phyloP scores from a whole-genome alignment of 805 yeast species.

The Starmera caribaea region DNA sequence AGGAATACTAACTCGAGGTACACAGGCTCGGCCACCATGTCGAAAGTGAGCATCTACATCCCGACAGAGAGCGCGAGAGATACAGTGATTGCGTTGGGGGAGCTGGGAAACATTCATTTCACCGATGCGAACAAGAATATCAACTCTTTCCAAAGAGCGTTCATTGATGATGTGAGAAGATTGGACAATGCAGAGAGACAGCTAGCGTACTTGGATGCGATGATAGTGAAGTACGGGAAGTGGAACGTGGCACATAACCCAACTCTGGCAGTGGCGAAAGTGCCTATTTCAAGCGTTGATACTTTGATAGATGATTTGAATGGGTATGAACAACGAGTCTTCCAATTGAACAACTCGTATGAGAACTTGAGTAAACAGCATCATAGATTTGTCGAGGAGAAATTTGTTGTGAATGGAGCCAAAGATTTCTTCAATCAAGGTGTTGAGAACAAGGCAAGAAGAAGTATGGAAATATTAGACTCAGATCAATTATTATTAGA shows the following conservation, averaged over 20 bases:
- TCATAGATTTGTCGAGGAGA: conserved; percentile 58
- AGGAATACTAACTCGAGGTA: conserved; percentile 3
- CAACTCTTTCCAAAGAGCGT: conserved; percentile 80
- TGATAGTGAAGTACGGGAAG: conserved; percentile 38
- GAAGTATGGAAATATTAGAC: conserved; percentile 26
- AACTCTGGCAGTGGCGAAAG: conserved; percentile 11
- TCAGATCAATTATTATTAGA: conserved; percentile 29
- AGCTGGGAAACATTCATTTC: conserved; percentile 77
- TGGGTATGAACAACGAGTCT: conserved; percentile 63
- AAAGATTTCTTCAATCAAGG: conserved; percentile 36
- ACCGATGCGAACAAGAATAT: conserved; percentile 78
- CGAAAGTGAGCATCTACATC: conserved; percentile 81
- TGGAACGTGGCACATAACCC: conserved; percentile 26
- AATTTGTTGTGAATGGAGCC: conserved; percentile 47
- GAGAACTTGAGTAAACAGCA: conserved; percentile 55
- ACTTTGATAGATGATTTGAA: conserved; percentile 54
- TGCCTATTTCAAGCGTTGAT: conserved; percentile 44
- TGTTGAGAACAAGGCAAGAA: conserved; percentile 20
- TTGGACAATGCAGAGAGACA: conserved; percentile 88
- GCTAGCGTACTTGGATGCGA: conserved; percentile 41
- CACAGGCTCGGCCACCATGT: conserved; percentile 89
- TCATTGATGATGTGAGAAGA: conserved; percentile 77
- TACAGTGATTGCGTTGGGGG: conserved; percentile 78
- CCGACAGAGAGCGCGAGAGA: conserved; percentile 88
- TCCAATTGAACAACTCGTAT: conserved; percentile 60